These are phyloP conservation scores for Gossypium australe DNA, from an alignment of 345 rosid genomes.

Conservation along the genomic window DNA sequence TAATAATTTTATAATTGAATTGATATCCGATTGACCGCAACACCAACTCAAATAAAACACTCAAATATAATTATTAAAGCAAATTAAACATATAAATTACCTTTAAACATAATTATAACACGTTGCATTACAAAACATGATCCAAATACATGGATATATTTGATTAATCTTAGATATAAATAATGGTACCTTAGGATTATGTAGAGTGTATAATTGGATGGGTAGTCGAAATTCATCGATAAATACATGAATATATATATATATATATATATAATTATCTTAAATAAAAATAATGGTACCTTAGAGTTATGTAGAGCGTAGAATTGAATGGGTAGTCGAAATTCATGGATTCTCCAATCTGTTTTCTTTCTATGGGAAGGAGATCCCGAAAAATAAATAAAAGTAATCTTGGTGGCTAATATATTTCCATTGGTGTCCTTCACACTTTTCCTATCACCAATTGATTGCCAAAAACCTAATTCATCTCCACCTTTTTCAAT, in stretches of 20 bases:
- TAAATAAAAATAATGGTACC: not conserved
- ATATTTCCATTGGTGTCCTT: not conserved
- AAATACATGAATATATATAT: too few relatives aligned
- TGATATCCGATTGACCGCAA: too few relatives aligned
- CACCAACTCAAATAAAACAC: too few relatives aligned
- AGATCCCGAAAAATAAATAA: slow-evolving; percentile 16
- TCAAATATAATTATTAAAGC: too few relatives aligned
- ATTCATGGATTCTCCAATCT: slow-evolving; percentile 28
- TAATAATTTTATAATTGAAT: too few relatives aligned
- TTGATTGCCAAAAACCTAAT: slow-evolving; percentile 25
- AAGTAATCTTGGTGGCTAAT: slow-evolving; percentile 13
- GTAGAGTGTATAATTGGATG: not conserved
- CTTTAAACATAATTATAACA: too few relatives aligned
- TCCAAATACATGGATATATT: too few relatives aligned
- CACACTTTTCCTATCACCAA: slow-evolving; percentile 1
- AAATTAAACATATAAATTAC: too few relatives aligned
- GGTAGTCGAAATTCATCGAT: slow-evolving; percentile 22
- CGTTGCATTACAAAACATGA: too few relatives aligned
- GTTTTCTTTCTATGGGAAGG: slow-evolving; percentile 18
- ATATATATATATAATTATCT: too few relatives aligned
- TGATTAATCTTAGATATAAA: not conserved
- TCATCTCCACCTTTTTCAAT: slow-evolving; percentile 9
- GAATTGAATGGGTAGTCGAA: slow-evolving; percentile 3
- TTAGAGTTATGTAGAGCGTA: not conserved
- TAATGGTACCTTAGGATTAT: not conserved